phyloP scores from a whole-genome alignment of 176 grass and related monocot genomes.

The Bonia amplexicaulis region DNA sequence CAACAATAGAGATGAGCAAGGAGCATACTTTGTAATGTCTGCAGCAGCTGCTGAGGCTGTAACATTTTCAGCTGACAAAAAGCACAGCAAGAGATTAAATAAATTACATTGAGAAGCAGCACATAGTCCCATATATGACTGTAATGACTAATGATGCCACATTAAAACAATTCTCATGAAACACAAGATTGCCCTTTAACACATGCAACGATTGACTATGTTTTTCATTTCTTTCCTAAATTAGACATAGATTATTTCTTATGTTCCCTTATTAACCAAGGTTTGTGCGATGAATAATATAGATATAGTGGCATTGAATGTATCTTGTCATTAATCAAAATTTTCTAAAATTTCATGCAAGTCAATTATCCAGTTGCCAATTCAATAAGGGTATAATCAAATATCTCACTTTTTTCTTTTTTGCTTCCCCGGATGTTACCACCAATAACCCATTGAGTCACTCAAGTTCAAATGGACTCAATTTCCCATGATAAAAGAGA shows the following conservation, averaged over 20 bases:
- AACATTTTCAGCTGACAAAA: conserved; percentile 55
- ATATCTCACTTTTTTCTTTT: not conserved
- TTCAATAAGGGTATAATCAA: not conserved
- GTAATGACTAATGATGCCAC: conserved; percentile 5
- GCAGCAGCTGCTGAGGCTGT: conserved; percentile 55
- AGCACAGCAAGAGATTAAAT: conserved; percentile 13
- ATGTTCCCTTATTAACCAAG: not conserved
- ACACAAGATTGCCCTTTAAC: not conserved
- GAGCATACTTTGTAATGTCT: conserved; percentile 86
- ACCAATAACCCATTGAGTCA: not conserved
- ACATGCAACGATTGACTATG: not conserved
- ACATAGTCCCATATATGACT: not conserved
- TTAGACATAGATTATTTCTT: not conserved
- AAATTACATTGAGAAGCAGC: conserved; percentile 35
- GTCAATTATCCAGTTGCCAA: not conserved
- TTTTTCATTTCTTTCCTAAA: conserved; percentile 9
- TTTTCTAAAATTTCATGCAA: not conserved
- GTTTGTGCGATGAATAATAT: not conserved
- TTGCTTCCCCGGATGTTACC: conserved; percentile 11
- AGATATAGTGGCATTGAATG: conserved; percentile 1
- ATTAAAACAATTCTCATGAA: conserved; percentile 13
- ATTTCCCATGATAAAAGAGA: conserved; percentile 8
- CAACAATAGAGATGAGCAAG: conserved; percentile 6
- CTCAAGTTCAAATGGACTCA: not conserved
- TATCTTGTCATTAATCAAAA: conserved; percentile 23